Percentiles rank a stretch among this genome's conserved stretches.
Evolutionary conservation across 345 rosid species (phyloP).

Genomic region (Gynandropsis gynandra): DNA sequence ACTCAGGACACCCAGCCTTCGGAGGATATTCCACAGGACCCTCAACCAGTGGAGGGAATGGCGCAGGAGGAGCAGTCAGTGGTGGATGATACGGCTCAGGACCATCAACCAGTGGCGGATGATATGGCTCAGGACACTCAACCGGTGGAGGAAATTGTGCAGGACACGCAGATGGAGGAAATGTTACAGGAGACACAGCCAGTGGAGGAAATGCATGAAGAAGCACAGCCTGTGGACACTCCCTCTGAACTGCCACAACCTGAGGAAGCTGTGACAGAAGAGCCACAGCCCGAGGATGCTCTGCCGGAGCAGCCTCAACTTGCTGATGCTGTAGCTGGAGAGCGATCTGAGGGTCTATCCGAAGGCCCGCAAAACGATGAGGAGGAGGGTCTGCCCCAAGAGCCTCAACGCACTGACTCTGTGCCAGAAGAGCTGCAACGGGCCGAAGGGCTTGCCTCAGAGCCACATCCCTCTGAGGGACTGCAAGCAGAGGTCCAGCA

Average conservation of each 20-base stretch:
- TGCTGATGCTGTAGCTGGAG: not conserved
- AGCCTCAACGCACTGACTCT: constrained; percentile 10
- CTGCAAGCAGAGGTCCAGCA: not conserved
- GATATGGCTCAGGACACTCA: not conserved
- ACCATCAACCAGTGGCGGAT: not conserved
- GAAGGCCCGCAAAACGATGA: constrained; percentile 8
- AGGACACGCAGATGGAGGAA: not conserved
- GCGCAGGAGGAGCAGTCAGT: not conserved
- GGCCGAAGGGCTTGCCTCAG: constrained; percentile 11
- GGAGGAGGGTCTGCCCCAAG: constrained; percentile 6
- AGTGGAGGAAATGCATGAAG: constrained; percentile 7
- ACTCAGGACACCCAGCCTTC: constrained; percentile 1
- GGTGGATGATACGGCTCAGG: not conserved
- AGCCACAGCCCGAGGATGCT: constrained; percentile 3
- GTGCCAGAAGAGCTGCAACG: constrained; percentile 17
- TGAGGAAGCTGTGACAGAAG: not conserved
- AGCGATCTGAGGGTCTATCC: not conserved
- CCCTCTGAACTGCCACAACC: constrained; percentile 9
- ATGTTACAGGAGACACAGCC: constrained; percentile 15
- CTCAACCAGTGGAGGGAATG: constrained; percentile 11
- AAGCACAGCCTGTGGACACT: constrained; percentile 12
- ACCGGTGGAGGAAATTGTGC: not conserved
- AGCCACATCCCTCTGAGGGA: constrained; percentile 5
- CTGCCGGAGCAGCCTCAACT: constrained; percentile 1
- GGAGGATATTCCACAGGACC: constrained; percentile 16